Base-by-base conservation (phyloP, 2,329 filamentous ascomycete species). In the Thielaviopsis populi region DNA sequence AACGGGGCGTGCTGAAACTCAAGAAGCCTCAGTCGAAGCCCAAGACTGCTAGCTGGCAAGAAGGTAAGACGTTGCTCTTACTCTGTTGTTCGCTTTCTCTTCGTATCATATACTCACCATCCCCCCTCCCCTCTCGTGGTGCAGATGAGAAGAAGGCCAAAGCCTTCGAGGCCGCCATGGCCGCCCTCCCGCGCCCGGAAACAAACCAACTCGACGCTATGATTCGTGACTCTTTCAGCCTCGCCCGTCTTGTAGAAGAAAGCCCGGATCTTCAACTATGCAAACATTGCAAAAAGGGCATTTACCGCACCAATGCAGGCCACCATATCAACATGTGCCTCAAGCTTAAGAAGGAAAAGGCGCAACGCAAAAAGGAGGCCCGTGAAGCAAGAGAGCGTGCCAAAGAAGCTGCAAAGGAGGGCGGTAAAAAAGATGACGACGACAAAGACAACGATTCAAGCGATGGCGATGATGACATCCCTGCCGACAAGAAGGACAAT, bases 221-320 rank as follows among this genome's bases (percentile, higher is more conserved):
- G 67, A 84, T 88, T 15, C 83, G 88, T 69, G 84, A 89, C 66
- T 88, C 88, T 3, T 96, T 96, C 73, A 80, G 84, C 3, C 91
- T 86, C 58, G 89, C 90, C 67, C 84, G 87, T 65, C 90, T 91
- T 0, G 80, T 95, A 68, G 86, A 91, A 69, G 91, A 96, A 70
- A 80, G 79, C 64, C 82, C 88, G 11, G 89, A 95, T 67, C 81
- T 89, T 10, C 85, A 94, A 61, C 81, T 87, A 68, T 99, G 92
- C 80, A 96, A 94, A 73, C 90, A 95, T 73, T 99, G 92, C 77
- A 96, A 94, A 75, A 91, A 95, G 70, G 88, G 88, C 61, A 83
- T 96, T 13, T 78, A 94, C 15, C 88, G 86, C 69, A 83, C 83
- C 40, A 85, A 84, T 0, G 87, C 89, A 1, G 86, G 86, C 65